A percentile compares a stretch with the other conserved stretches of the same genome.
Conservation (phyloP, 495 filamentous ascomycete genomes). For the Barbatosphaeria neglecta region DNA sequence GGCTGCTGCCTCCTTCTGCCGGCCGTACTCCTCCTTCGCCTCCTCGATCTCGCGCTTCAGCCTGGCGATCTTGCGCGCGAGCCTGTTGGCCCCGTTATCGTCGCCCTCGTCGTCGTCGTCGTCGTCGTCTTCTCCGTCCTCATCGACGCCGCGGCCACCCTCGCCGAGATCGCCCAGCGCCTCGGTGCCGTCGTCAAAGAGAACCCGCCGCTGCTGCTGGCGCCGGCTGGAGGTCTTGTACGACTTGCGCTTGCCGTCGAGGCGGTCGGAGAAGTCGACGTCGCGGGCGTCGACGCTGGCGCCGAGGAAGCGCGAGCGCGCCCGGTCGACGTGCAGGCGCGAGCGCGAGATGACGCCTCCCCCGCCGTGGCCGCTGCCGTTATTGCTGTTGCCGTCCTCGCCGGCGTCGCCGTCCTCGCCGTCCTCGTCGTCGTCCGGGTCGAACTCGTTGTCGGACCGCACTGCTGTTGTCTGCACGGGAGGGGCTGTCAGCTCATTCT, state of each 20-base stretch:
- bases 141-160: too few species aligned
- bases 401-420: constrained; percentile 49
- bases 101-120: too few species aligned
- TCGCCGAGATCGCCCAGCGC: constrained; percentile 57
- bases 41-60: constrained; percentile 70
- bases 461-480: constrained; percentile 46
- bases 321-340: constrained; percentile 60
- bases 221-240: constrained; percentile 63
- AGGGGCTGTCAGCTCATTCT: too few species aligned
- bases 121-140: too few species aligned
- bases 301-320: constrained; percentile 67
- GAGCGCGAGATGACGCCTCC: constrained; percentile 61
- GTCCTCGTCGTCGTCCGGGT: constrained; percentile 51
- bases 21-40: constrained; percentile 54
- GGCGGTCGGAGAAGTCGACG: constrained; percentile 73
- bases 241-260: constrained; percentile 63
- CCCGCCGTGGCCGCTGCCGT: constrained; percentile 47
- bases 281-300: constrained; percentile 61
- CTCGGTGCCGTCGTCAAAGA: constrained; percentile 46
- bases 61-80: constrained; percentile 67
- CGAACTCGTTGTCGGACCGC: constrained; percentile 52
- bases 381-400: constrained; percentile 46
- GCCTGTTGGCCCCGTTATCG: constrained; percentile 54
- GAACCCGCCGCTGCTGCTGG: constrained; percentile 48
- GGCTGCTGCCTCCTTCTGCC: constrained; percentile 26